These are phyloP conservation scores for Chenopodium berlandieri DNA, from an alignment of 148 eudicot genomes.

Conservation along the genomic window DNA sequence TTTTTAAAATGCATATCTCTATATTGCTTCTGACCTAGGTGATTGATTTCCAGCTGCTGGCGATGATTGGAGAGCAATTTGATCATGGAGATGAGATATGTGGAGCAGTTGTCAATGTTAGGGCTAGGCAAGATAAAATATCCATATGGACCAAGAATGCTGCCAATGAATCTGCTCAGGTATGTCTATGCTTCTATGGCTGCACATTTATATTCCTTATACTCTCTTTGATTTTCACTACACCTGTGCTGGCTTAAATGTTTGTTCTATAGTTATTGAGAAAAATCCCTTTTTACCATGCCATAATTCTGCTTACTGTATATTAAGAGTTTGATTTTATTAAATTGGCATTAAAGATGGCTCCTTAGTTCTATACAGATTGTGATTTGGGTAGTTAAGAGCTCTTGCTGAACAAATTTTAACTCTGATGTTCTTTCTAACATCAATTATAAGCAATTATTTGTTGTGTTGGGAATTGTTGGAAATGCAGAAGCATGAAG, in stretches of 20 bases:
- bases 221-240: neutral
- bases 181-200: slow-evolving; percentile 21
- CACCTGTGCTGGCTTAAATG: neutral
- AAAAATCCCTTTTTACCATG: neutral
- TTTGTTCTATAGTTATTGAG: neutral
- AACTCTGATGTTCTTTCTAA: neutral
- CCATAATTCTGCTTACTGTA: neutral
- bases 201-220: neutral
- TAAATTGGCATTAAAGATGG: neutral
- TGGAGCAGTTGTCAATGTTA: slow-evolving; percentile 88
- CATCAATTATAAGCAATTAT: neutral
- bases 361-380: neutral
- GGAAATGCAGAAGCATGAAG: neutral
- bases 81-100: slow-evolving; percentile 95
- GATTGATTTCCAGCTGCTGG: slow-evolving; percentile 55
- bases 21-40: slow-evolving; percentile 13
- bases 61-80: slow-evolving; percentile 97
- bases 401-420: neutral
- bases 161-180: slow-evolving; percentile 94
- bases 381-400: neutral
- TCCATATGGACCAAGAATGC: slow-evolving; percentile 92
- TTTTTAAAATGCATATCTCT: neutral
- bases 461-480: neutral
- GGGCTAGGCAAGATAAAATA: slow-evolving; percentile 70
- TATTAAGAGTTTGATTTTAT: neutral